These are phyloP conservation scores for Trichoderma cornu-damae DNA, from an alignment of 2,329 filamentous ascomycete genomes.

Conservation along the genomic window DNA sequence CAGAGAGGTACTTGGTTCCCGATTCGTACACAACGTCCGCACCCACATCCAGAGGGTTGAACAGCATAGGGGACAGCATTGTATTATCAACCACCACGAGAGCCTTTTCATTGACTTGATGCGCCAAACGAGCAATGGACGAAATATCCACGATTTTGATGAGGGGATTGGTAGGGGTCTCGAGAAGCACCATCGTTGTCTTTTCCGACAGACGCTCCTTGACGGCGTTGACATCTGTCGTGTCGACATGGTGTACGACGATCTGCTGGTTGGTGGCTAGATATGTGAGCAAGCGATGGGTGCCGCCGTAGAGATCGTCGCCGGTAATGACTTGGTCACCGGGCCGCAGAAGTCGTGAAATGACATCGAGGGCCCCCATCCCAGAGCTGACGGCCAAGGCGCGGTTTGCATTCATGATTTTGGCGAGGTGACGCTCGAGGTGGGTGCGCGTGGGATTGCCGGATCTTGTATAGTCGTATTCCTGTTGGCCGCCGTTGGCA, in stretches of 20 bases:
- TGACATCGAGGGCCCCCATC: conserved; percentile 96
- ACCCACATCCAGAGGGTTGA: conserved; percentile 88
- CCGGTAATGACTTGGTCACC: conserved; percentile 97
- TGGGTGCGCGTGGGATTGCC: conserved; percentile 96
- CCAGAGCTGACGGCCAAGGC: conserved; percentile 91
- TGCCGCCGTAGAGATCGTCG: conserved; percentile 93
- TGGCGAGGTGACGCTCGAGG: conserved; percentile 91
- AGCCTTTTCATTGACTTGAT: conserved; percentile 70
- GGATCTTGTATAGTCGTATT: conserved; percentile 98
- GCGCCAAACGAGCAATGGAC: conserved; percentile 68
- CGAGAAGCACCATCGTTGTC: conserved; percentile 91
- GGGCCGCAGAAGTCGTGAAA: conserved; percentile 81
- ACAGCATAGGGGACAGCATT: conserved; percentile 93
- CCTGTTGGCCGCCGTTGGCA: conserved; percentile 68
- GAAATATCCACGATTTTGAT: conserved; percentile 97
- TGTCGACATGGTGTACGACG: conserved; percentile 92
- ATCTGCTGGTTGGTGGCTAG: conserved; percentile 86
- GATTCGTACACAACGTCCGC: conserved; percentile 97
- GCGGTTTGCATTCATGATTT: conserved; percentile 95
- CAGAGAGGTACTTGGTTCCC: conserved; percentile 95
- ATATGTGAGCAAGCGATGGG: conserved; percentile 88
- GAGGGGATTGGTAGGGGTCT: conserved; percentile 94
- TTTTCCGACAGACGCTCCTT: conserved; percentile 64
- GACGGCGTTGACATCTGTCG: conserved; percentile 71
- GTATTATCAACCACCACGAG: conserved; percentile 96